A percentile compares a stretch with the other conserved stretches of the same genome.
Conservation (phyloP, 2,329 filamentous ascomycete genomes). For the Fusarium mundagurra region DNA sequence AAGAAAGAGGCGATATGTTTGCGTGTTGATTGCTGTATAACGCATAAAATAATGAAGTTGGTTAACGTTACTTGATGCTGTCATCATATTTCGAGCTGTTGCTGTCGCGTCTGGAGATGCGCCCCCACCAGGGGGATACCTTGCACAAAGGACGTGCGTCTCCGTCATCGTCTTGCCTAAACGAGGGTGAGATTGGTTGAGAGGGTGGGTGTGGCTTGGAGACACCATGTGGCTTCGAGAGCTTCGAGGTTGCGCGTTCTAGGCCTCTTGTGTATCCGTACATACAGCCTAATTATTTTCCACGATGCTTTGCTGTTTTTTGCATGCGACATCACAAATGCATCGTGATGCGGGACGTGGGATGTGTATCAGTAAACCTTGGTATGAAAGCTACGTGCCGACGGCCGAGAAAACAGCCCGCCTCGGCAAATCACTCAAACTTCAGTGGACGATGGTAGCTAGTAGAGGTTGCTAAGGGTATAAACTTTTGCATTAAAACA, state of each 20-base stretch:
- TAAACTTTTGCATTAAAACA: constrained; percentile 13
- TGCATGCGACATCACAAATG: not conserved
- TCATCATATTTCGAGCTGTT: constrained; percentile 19
- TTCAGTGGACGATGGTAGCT: not conserved
- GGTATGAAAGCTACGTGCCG: not conserved
- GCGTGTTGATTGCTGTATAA: not conserved
- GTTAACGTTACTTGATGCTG: constrained; percentile 12
- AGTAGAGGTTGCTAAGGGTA: not conserved
- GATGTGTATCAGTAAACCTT: not conserved
- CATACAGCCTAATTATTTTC: constrained; percentile 4
- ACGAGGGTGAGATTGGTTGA: constrained; percentile 7
- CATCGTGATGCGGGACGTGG: constrained; percentile 1
- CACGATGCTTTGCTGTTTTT: constrained; percentile 1
- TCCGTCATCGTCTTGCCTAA: constrained; percentile 20
- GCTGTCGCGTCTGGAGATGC: constrained; percentile 3
- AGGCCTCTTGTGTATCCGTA: constrained; percentile 10
- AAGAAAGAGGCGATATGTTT: not conserved
- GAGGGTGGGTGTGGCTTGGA: constrained; percentile 7
- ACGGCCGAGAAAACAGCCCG: not conserved
- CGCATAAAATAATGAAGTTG: not conserved
- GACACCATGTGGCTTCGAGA: constrained; percentile 30
- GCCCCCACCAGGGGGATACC: constrained; percentile 14
- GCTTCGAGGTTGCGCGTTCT: constrained; percentile 17
- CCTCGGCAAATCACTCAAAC: not conserved
- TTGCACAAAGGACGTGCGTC: constrained; percentile 8